A percentile compares a stretch with the other conserved stretches of the same genome.
Conservation (phyloP, 179 eudicot species). For the Vitellaria paradoxa region DNA sequence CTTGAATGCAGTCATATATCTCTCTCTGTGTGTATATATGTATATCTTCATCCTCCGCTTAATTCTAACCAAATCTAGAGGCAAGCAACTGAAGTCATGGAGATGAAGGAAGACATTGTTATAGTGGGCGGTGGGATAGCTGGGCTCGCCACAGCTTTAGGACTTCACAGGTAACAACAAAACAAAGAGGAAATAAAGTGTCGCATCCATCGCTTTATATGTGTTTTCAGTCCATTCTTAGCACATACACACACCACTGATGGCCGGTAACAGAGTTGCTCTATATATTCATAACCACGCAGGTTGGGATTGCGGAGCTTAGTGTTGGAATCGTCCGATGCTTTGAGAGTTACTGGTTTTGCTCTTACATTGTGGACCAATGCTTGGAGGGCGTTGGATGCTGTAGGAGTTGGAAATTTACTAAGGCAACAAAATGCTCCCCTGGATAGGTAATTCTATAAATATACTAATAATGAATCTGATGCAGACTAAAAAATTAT, state of each 20-base stretch:
- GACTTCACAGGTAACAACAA: conserved; percentile 34
- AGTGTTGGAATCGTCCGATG: conserved; percentile 53
- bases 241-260: too few relatives aligned
- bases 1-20: too few relatives aligned
- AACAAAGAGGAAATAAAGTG: too few relatives aligned
- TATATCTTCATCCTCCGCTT: neutral
- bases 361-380: conserved; percentile 39
- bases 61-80: too few relatives aligned
- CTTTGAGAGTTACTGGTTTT: conserved; percentile 35
- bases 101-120: conserved; percentile 34
- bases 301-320: conserved; percentile 47
- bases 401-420: conserved; percentile 2
- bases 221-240: too few relatives aligned
- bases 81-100: neutral
- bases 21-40: neutral
- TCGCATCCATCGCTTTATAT: too few relatives aligned
- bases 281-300: neutral
- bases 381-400: conserved; percentile 17
- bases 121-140: conserved; percentile 60
- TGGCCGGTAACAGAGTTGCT: too few relatives aligned
- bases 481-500: too few relatives aligned
- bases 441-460: neutral
- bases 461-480: neutral
- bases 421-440: conserved; percentile 11
- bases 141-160: conserved; percentile 42